Evolutionary conservation across 164 flowering plant species (phyloP).

Genomic region (Protea cynaroides): DNA sequence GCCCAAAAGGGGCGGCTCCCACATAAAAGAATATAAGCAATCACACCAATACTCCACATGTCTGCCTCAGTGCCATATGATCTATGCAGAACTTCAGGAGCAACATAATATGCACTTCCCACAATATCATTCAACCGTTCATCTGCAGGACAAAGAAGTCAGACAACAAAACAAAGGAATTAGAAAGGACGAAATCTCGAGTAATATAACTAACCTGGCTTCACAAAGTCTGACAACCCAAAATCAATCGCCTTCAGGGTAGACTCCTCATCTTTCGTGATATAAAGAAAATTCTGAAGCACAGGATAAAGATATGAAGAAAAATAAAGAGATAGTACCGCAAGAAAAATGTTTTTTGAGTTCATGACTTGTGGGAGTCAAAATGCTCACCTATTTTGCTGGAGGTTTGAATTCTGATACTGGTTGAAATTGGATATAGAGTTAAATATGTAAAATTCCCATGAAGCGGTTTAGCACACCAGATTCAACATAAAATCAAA

Average conservation of each 20-base stretch:
- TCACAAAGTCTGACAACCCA: conserved; percentile 94
- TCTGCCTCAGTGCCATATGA: conserved; percentile 96
- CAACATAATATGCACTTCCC: conserved; percentile 98
- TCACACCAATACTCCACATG: conserved; percentile 99
- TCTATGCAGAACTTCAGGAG: conserved; percentile 97
- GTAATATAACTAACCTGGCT: conserved; percentile 61
- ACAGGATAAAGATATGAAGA: conserved; percentile 5
- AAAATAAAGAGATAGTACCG: neutral
- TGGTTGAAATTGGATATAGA: too few species aligned
- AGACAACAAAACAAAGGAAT: conserved; percentile 1
- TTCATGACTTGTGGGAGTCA: too few species aligned
- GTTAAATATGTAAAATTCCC: too few species aligned
- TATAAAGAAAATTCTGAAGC: conserved; percentile 85
- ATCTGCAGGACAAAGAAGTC: conserved; percentile 43
- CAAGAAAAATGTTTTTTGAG: neutral
- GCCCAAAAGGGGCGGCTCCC: conserved; percentile 99
- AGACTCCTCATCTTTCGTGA: conserved; percentile 63
- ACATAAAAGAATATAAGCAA: conserved; percentile 93
- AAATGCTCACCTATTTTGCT: too few species aligned
- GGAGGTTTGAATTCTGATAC: too few species aligned
- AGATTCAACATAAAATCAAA: too few species aligned
- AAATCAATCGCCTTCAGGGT: conserved; percentile 90
- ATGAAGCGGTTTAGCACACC: too few species aligned
- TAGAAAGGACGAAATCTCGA: neutral
- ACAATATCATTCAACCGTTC: conserved; percentile 95